Base-by-base conservation (phyloP, 306 rosid species). In the Sechiopsis laciniata region DNA sequence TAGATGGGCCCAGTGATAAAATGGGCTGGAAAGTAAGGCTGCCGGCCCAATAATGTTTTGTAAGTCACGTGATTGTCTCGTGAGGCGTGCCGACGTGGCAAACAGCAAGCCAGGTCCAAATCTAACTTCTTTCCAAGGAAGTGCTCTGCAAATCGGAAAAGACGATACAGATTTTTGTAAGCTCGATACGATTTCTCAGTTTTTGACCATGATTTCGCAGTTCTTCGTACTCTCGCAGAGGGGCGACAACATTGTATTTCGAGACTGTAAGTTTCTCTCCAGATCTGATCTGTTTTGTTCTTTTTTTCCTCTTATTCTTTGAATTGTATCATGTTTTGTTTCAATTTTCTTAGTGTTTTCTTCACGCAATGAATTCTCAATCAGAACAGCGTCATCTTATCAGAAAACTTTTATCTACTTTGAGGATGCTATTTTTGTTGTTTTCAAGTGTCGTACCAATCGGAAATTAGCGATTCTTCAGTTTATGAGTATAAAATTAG, bases 171-270 rank as follows among this genome's bases (percentile, higher is more conserved):
- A 29, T 16, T 57, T 66, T n/a, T n/a, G n/a, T n/a, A n/a, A n/a
- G n/a, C n/a, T n/a, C 52, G 50, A 46, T 4, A 11, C 53, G 22
- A 58, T 50, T 69, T 20, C 73, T 22, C 45, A 69, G n/a, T n/a
- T n/a, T n/a, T 19, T 5, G 10, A 62, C 75, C 69, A 88, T 94
- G 97, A 94, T 94, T 52, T 94, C 96, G 19, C 98, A 90, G 88
- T 90, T 90, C 78, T 93, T 93, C 79, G 96, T 94, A 63, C 96
- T 94, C 12, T 94, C 96, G 2, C 98, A 84, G 84, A 85, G 95
- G 83, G 97, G 97, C 81, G 97, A 94, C 32, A 88, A 83, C 82
- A 85, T 94, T 86, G 96, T 94, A 83, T 91, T 89, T 80, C 97
- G 96, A 16, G 96, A 87, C 75, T 90, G 98, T 93, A 7, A 84